These are phyloP conservation scores for Eimeria praecox DNA, from an alignment of 169 alveolate genomes.

Conservation along the genomic window DNA sequence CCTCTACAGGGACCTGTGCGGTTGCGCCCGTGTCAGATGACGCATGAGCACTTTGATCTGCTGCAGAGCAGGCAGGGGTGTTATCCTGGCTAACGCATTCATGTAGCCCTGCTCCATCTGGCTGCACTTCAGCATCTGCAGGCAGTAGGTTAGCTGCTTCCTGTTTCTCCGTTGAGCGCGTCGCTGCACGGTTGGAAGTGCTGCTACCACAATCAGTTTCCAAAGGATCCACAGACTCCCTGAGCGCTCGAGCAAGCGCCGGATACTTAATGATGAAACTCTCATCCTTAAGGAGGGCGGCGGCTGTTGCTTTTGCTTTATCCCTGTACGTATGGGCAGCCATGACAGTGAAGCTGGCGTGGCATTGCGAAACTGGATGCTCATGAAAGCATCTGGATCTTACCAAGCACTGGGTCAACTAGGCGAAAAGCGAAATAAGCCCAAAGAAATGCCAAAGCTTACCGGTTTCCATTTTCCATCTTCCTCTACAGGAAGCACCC, in stretches of 20 bases:
- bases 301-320: constrained; percentile 64
- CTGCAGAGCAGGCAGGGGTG: background rate
- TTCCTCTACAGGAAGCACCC: constrained; percentile 69
- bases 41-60: constrained; percentile 9
- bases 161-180: background rate
- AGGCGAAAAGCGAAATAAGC: background rate
- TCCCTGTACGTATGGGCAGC: constrained; percentile 14
- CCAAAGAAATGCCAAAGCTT: background rate
- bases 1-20: background rate
- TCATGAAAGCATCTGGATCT: background rate
- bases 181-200: background rate
- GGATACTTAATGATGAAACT: constrained; percentile 72
- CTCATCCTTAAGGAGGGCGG: constrained; percentile 70
- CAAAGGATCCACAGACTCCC: constrained; percentile 73
- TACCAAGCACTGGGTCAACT: background rate
- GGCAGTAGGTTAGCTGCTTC: background rate
- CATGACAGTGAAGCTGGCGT: background rate
- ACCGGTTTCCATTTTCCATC: constrained; percentile 73
- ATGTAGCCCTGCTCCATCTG: background rate
- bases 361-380: background rate
- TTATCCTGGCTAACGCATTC: background rate
- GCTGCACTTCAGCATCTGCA: background rate
- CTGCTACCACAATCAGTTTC: constrained; percentile 11
- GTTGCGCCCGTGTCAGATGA: constrained; percentile 17
- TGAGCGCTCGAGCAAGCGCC: constrained; percentile 78